Evolutionary conservation across 1,284 basidiomycete species (phyloP).

Genomic region (Boletus calvinii): DNA sequence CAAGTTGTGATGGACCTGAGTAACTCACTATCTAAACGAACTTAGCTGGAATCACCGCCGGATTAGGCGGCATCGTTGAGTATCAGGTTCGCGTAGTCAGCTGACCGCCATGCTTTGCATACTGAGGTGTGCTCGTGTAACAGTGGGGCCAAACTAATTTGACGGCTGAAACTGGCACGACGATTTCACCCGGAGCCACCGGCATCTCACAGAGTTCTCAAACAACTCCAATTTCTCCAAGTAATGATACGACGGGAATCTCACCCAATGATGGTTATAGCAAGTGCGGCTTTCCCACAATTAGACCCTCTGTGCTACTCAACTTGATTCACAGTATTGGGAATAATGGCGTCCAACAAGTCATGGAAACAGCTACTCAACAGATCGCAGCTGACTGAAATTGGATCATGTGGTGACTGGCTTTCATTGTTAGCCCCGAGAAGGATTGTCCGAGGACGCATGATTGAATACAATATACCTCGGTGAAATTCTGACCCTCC

Average conservation of each 20-base stretch:
- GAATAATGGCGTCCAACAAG: slow-evolving; percentile 25
- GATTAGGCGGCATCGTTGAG: slow-evolving; percentile 51
- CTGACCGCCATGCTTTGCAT: neutral
- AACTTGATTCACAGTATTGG: slow-evolving; percentile 19
- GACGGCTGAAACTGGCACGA: slow-evolving; percentile 43
- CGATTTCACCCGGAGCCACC: slow-evolving; percentile 34
- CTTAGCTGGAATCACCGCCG: slow-evolving; percentile 42
- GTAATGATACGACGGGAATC: slow-evolving; percentile 38
- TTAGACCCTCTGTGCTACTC: neutral
- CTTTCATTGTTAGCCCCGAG: neutral
- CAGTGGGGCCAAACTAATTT: slow-evolving; percentile 56
- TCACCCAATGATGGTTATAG: slow-evolving; percentile 68
- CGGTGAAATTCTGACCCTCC: neutral
- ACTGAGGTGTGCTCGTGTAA: slow-evolving; percentile 12
- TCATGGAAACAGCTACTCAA: slow-evolving; percentile 26
- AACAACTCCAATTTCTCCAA: slow-evolving; percentile 36
- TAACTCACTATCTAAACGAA: slow-evolving; percentile 7
- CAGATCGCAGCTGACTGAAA: slow-evolving; percentile 26
- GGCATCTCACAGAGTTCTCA: slow-evolving; percentile 32
- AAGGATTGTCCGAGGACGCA: neutral
- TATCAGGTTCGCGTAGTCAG: slow-evolving; percentile 49
- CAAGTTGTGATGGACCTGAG: neutral
- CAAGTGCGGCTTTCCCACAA: slow-evolving; percentile 24
- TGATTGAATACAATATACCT: slow-evolving; percentile 2
- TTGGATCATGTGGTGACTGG: neutral